Evolutionary conservation across 2,329 filamentous ascomycete genomes (phyloP).

Genomic region (Epichloe hybrida): DNA sequence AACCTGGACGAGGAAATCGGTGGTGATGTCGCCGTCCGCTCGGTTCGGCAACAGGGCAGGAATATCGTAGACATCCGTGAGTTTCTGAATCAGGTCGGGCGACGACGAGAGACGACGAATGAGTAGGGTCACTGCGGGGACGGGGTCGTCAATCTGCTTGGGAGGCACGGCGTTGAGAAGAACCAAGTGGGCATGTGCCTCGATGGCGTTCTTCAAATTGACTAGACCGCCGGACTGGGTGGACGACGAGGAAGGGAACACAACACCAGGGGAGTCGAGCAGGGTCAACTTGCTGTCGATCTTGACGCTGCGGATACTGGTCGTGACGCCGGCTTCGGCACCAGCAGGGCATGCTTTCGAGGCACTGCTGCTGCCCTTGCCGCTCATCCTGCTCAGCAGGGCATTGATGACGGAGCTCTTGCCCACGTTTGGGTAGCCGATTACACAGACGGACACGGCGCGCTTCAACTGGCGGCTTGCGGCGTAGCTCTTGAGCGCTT

Average conservation of each 20-base stretch:
- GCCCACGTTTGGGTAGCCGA: constrained; percentile 91
- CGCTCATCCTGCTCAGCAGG: constrained; percentile 62
- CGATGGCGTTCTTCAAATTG: constrained; percentile 45
- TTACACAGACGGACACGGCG: constrained; percentile 80
- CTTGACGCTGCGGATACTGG: constrained; percentile 77
- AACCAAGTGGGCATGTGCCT: constrained; percentile 72
- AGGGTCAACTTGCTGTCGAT: constrained; percentile 89
- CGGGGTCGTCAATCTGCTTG: constrained; percentile 84
- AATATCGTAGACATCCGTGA: constrained; percentile 74
- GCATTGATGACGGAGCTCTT: constrained; percentile 97
- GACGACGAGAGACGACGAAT: constrained; percentile 65
- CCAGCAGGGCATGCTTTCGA: constrained; percentile 67
- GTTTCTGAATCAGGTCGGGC: constrained; percentile 59
- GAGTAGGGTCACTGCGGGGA: constrained; percentile 77
- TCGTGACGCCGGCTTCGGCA: constrained; percentile 86
- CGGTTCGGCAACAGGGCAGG: constrained; percentile 58
- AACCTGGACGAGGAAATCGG: constrained; percentile 88
- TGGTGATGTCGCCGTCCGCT: constrained; percentile 62
- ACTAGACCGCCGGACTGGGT: constrained; percentile 27
- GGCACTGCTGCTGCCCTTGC: constrained; percentile 42
- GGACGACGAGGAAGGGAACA: constrained; percentile 60
- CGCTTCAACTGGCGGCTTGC: constrained; percentile 75
- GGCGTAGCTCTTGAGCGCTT: constrained; percentile 79
- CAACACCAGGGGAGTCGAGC: constrained; percentile 86
- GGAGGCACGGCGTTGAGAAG: constrained; percentile 86